A percentile compares a stretch with the other conserved stretches of the same genome.
Conservation (phyloP, 208 protist genomes). For the Leishmania arabica region DNA sequence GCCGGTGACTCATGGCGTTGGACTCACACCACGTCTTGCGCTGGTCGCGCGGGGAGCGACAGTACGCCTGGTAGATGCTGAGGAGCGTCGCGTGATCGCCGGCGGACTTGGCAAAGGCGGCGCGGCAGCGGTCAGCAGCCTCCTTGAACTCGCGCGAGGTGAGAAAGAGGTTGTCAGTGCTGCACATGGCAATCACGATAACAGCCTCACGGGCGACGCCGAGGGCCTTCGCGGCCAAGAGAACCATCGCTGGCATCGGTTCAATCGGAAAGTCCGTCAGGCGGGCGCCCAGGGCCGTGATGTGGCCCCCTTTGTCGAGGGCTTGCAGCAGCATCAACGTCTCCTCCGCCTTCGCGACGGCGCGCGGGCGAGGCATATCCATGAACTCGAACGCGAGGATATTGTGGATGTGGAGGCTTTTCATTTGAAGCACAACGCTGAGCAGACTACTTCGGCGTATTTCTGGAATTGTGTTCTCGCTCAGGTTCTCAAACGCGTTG, state of each 20-base stretch:
- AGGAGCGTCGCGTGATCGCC: slow-evolving; percentile 91
- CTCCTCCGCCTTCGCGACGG: slow-evolving; percentile 93
- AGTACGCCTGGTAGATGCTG: slow-evolving; percentile 81
- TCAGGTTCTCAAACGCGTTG: slow-evolving; percentile 94
- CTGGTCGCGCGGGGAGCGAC: slow-evolving; percentile 62
- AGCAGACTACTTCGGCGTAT: slow-evolving; percentile 98
- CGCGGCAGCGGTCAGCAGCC: slow-evolving; percentile 72
- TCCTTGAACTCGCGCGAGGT: slow-evolving; percentile 76
- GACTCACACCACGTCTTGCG: slow-evolving; percentile 83
- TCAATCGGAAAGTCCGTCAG: slow-evolving; percentile 99
- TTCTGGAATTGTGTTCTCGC: slow-evolving; percentile 97
- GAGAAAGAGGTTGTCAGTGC: slow-evolving; percentile 84
- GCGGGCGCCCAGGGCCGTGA: slow-evolving; percentile 92
- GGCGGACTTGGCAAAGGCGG: slow-evolving; percentile 69
- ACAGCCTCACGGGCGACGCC: slow-evolving; percentile 95
- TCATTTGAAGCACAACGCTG: slow-evolving; percentile 97
- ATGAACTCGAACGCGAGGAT: slow-evolving; percentile 99
- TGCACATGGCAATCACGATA: slow-evolving; percentile 95
- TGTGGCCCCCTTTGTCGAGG: slow-evolving; percentile 85
- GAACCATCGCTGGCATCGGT: slow-evolving; percentile 96
- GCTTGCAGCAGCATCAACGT: slow-evolving; percentile 94
- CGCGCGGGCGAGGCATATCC: slow-evolving; percentile 94
- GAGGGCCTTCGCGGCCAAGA: slow-evolving; percentile 94
- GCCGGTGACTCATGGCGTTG: slow-evolving; percentile 75
- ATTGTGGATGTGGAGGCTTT: slow-evolving; percentile 96